These are phyloP conservation scores for Ormosia semicastrata DNA, from an alignment of 306 rosid genomes.

Conservation along the genomic window DNA sequence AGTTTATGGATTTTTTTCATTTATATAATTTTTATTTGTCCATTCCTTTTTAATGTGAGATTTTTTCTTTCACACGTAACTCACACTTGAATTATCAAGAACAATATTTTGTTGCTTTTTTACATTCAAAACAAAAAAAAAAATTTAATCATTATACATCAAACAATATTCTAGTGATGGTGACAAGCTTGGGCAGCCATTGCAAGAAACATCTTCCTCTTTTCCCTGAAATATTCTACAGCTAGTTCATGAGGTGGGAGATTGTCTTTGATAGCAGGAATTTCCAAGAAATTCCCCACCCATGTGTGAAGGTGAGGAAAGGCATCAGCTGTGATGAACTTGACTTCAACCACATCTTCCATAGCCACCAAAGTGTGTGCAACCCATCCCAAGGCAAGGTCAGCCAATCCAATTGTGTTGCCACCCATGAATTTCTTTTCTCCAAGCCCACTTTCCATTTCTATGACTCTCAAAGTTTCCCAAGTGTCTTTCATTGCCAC, in stretches of 20 bases:
- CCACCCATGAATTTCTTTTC: slow-evolving; percentile 22
- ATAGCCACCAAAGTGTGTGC: slow-evolving; percentile 24
- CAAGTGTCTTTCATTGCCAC: background rate
- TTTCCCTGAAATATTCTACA: slow-evolving; percentile 21
- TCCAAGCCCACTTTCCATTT: slow-evolving; percentile 22
- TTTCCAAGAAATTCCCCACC: slow-evolving; percentile 7
- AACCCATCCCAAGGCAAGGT: slow-evolving; percentile 25
- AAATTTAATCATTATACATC: background rate
- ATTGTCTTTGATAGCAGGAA: background rate
- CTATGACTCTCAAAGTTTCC: slow-evolving; percentile 22
- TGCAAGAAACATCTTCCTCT: slow-evolving; percentile 25
- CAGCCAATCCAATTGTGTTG: slow-evolving; percentile 26
- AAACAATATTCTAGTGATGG: background rate
- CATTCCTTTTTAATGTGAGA: background rate
- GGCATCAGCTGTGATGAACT: slow-evolving; percentile 15
- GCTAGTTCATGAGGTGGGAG: slow-evolving; percentile 7
- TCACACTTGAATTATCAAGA: no score
- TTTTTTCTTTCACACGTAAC: no score
- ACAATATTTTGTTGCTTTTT: background rate
- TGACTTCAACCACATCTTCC: slow-evolving; percentile 30
- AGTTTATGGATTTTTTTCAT: no score
- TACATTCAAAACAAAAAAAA: background rate
- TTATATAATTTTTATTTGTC: no score
- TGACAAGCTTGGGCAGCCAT: background rate
- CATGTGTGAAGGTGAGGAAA: slow-evolving; percentile 27